phyloP scores from a whole-genome alignment of 2,329 filamentous ascomycete species.

The Trichophaea hybrida region DNA sequence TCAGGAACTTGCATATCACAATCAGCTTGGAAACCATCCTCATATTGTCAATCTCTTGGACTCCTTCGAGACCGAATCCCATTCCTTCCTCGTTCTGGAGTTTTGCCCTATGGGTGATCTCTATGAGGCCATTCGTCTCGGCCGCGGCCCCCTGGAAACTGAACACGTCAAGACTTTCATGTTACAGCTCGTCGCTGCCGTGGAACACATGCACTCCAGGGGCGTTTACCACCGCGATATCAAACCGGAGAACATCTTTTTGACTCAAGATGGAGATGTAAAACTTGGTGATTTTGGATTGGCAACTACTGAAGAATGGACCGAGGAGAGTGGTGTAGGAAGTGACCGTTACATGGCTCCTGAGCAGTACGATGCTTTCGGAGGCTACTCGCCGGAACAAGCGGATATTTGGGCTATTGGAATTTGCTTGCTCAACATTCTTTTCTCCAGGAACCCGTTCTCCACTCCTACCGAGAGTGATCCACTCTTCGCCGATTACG shows the following conservation, averaged over 20 bases:
- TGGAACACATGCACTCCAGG: constrained; percentile 79
- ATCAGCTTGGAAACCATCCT: constrained; percentile 60
- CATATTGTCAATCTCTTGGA: constrained; percentile 90
- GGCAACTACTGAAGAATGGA: constrained; percentile 79
- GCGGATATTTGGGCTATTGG: constrained; percentile 96
- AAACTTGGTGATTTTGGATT: constrained; percentile 96
- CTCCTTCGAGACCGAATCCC: constrained; percentile 81
- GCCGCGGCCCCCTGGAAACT: constrained; percentile 78
- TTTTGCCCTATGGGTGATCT: constrained; percentile 91
- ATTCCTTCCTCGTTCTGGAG: constrained; percentile 85
- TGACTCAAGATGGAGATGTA: constrained; percentile 72
- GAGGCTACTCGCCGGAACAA: constrained; percentile 81
- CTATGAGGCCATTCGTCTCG: constrained; percentile 88
- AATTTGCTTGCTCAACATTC: constrained; percentile 86
- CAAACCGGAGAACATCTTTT: constrained; percentile 98
- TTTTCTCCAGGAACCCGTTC: constrained; percentile 95
- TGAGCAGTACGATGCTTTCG: constrained; percentile 85
- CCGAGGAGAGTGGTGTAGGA: constrained; percentile 80
- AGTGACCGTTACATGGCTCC: constrained; percentile 99
- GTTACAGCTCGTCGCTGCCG: constrained; percentile 79
- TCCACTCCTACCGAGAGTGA: constrained; percentile 81
- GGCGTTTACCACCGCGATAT: constrained; percentile 94
- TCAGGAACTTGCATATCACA: constrained; percentile 53
- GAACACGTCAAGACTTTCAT: constrained; percentile 96
- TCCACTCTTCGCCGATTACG: constrained; percentile 83